Evolutionary conservation across 139 green algal species (phyloP).

Genomic region (Diplosphaera chodatii): DNA sequence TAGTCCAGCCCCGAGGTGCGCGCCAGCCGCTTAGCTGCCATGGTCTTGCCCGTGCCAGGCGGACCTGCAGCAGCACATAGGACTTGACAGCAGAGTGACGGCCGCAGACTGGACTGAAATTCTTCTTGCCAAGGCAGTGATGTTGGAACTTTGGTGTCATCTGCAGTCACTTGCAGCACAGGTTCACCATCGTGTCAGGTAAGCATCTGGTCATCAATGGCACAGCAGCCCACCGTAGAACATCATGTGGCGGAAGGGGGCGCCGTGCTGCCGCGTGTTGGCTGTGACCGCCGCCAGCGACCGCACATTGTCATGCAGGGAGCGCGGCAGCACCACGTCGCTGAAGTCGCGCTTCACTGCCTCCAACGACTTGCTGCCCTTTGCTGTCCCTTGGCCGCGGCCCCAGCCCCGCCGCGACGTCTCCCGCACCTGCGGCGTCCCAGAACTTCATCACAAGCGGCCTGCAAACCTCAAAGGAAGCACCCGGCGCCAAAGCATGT

Average conservation of each 20-base stretch:
- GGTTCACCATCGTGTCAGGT: background rate
- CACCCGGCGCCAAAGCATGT: no score
- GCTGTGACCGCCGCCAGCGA: constrained; percentile 76
- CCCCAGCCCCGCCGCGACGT: constrained; percentile 40
- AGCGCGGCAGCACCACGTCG: constrained; percentile 80
- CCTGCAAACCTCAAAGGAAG: no score
- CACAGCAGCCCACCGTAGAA: constrained; percentile 74
- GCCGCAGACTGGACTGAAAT: no score
- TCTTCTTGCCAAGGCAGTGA: no score
- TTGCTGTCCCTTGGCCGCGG: background rate
- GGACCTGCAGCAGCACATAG: constrained; percentile 18
- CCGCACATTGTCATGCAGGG: constrained; percentile 80
- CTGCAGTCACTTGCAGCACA: background rate
- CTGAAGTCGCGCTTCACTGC: constrained; percentile 68
- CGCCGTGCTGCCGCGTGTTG: constrained; percentile 88
- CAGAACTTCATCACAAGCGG: background rate
- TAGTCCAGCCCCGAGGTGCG: constrained; percentile 93
- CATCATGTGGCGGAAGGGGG: constrained; percentile 95
- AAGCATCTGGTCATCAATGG: background rate
- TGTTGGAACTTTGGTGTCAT: no score
- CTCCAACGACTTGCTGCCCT: constrained; percentile 31
- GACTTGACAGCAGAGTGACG: background rate
- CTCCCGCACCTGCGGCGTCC: constrained; percentile 37
- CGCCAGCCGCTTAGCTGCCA: constrained; percentile 93
- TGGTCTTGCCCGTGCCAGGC: constrained; percentile 91